Conservation (phyloP, 345 rosid species). For the Salix dunnii region DNA sequence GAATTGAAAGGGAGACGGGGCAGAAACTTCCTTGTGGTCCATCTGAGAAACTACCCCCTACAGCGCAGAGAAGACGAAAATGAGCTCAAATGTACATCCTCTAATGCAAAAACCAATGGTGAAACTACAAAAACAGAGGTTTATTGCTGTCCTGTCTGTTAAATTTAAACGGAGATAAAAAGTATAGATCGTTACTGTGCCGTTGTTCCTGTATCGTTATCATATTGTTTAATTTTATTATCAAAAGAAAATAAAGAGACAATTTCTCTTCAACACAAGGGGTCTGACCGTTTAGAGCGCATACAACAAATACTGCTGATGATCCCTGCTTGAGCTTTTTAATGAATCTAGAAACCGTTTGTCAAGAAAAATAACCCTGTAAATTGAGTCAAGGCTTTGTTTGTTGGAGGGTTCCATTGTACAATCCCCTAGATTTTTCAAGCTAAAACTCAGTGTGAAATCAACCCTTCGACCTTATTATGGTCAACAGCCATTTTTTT, state of each 20-base stretch:
- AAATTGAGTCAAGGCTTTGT: neutral
- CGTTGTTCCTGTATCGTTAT: neutral
- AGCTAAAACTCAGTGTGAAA: neutral
- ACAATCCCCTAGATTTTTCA: neutral
- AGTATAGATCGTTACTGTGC: neutral
- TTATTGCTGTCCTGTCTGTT: neutral
- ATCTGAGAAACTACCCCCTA: slow-evolving; percentile 69
- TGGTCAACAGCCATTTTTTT: neutral
- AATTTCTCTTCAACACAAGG: neutral
- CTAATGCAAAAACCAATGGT: neutral
- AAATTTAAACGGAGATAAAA: neutral
- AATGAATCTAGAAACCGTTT: neutral
- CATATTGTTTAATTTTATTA: neutral
- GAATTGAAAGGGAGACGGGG: slow-evolving; percentile 65
- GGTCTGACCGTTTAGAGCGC: neutral
- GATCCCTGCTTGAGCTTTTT: neutral
- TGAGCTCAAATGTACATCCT: neutral
- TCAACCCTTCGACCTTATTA: neutral
- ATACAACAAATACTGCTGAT: neutral
- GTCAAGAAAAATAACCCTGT: neutral
- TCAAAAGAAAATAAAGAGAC: too few relatives aligned
- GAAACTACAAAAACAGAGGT: neutral
- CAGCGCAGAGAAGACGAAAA: slow-evolving; percentile 46
- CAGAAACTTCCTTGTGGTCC: slow-evolving; percentile 64
- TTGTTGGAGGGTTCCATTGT: neutral